These are phyloP conservation scores for Styphnolobium japonicum DNA, from an alignment of 306 rosid species.

Conservation along the genomic window DNA sequence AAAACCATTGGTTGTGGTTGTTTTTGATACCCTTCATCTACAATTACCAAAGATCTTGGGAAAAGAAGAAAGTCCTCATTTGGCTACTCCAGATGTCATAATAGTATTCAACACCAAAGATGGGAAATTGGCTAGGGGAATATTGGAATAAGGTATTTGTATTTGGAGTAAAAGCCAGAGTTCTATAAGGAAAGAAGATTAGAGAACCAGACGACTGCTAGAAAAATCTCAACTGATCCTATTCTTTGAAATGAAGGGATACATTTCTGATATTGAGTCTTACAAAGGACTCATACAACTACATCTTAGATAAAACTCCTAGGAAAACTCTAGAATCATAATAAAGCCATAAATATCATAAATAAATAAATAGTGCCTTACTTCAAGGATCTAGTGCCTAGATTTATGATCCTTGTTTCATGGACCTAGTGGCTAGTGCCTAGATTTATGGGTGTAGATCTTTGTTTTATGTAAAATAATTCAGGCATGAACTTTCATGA, in stretches of 20 bases:
- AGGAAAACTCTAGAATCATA: background rate
- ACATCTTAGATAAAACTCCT: background rate
- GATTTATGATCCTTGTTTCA: background rate
- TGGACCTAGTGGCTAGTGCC: background rate
- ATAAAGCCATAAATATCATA: background rate
- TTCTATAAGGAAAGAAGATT: background rate
- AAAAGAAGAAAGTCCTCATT: background rate
- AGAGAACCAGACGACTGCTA: background rate
- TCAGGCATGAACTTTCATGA: background rate
- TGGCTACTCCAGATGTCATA: background rate
- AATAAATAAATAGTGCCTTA: background rate
- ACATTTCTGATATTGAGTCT: background rate
- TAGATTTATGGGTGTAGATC: background rate
- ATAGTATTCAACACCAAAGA: background rate
- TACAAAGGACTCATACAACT: background rate
- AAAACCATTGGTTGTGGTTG: background rate
- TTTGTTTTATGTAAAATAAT: background rate
- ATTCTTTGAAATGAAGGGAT: background rate
- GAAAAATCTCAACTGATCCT: background rate
- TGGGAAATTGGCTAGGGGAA: background rate
- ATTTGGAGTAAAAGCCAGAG: background rate
- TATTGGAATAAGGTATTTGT: background rate
- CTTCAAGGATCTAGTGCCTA: background rate
- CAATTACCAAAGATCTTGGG: background rate
- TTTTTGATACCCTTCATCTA: background rate